Conservation (phyloP, 768 basidiomycete species). For the Leccinum subtestaceum region DNA sequence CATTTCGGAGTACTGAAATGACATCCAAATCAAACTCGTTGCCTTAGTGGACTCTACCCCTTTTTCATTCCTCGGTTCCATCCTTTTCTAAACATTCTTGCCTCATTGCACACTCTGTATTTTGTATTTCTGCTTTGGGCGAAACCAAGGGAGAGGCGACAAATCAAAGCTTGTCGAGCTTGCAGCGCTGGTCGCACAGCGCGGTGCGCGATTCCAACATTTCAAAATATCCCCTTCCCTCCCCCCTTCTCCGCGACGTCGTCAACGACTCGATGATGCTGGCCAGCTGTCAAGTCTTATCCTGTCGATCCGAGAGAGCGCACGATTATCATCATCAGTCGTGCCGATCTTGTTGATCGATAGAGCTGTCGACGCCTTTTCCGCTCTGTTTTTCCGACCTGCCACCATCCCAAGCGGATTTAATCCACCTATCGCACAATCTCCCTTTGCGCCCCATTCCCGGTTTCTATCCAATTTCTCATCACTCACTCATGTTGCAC, state of each 20-base stretch:
- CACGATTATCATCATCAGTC: constrained; percentile 30
- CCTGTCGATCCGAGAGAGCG: constrained; percentile 36
- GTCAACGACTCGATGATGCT: constrained; percentile 39
- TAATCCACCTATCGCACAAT: constrained; percentile 24
- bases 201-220: constrained; percentile 29
- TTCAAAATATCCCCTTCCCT: constrained; percentile 17
- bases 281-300: constrained; percentile 33
- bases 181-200: constrained; percentile 34
- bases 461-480: constrained; percentile 16
- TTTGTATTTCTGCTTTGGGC: constrained; percentile 31
- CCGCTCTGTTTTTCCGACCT: constrained; percentile 23
- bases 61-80: constrained; percentile 36
- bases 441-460: constrained; percentile 21
- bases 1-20: constrained; percentile 31
- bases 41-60: constrained; percentile 28
- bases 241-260: constrained; percentile 16
- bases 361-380: constrained; percentile 32
- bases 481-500: constrained; percentile 21
- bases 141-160: constrained; percentile 24
- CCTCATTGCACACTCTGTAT: constrained; percentile 33
- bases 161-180: constrained; percentile 23
- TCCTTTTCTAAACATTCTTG: constrained; percentile 31
- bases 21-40: constrained; percentile 16
- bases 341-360: constrained; percentile 46
- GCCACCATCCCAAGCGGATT: constrained; percentile 29